Base-by-base conservation (phyloP, 192 early-diverging fungal genomes). In the Martensiomyces pterosporus region DNA sequence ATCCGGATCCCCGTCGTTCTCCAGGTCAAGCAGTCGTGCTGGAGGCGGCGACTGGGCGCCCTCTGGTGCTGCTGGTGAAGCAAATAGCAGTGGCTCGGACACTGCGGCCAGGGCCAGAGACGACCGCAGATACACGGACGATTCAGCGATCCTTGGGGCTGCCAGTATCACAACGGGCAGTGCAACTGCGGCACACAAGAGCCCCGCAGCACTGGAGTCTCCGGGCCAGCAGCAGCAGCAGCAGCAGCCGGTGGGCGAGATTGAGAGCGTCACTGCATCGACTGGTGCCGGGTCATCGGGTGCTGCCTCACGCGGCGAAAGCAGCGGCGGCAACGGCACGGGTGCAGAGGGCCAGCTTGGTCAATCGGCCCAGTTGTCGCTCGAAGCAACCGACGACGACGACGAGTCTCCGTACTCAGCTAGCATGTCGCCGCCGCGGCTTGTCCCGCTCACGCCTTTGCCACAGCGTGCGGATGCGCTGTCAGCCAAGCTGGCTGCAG, bases 241-340 rank as follows among this genome's bases (percentile, higher is more conserved):
- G 10, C 64, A 67, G 55, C 46, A 55, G 21, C 44, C 55, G 22
- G 53, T 74, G 14, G 70, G 70, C 27, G 53, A 63, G 15, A 74
- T 74, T 24, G 64, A 74, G 32, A 38, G 55, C 0, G 59, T 67
- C 1, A 23, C n/a, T n/a, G n/a, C n/a, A n/a, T n/a, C n/a, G n/a
- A n/a, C n/a, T n/a, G n/a, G n/a, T n/a, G n/a, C n/a, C 29, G 46
- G 43, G 5, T 47, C 51, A 14, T 26, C 47, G 39, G 15, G 15
- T 12, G 29, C 34, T n/a, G 24, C 6, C n/a, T n/a, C n/a, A n/a
- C 27, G 21, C 19, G 16, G n/a, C 2, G 4, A 18, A 36, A 4
- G 25, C 44, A 6, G 54, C 44, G 1, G 38, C 21, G 10, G 26
- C 37, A n/a, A 29, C 43, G 2, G 12, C 45, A 19, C 49, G 14